Evolutionary conservation across 495 filamentous ascomycete genomes (phyloP).

Genomic region (Penicillium bialowiezense): DNA sequence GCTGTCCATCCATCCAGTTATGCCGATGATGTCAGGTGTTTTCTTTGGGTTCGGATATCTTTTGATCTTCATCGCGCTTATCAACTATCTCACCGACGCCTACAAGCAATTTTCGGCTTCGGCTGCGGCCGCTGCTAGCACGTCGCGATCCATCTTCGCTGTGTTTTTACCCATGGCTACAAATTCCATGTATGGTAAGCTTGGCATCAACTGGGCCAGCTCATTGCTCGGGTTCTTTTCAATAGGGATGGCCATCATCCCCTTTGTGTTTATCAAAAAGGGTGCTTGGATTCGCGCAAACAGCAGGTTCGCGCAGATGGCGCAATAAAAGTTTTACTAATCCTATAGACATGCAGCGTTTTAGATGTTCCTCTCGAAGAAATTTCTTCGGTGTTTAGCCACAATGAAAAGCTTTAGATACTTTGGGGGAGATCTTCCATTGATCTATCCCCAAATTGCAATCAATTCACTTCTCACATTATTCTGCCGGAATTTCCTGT

Average conservation of each 20-base stretch:
- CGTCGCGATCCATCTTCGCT: constrained; percentile 50
- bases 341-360: too few species aligned
- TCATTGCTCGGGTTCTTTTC: constrained; percentile 45
- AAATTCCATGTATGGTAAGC: constrained; percentile 48
- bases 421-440: too few species aligned
- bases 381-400: too few species aligned
- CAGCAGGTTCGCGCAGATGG: constrained; percentile 13
- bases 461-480: too few species aligned
- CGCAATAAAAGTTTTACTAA: too few species aligned
- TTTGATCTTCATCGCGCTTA: constrained; percentile 45
- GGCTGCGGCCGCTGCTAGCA: constrained; percentile 32
- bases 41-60: constrained; percentile 52
- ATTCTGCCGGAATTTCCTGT: too few species aligned
- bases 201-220: constrained; percentile 60
- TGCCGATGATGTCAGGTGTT: constrained; percentile 42
- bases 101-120: constrained; percentile 35
- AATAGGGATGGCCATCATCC: constrained; percentile 38
- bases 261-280: constrained; percentile 38
- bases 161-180: constrained; percentile 60
- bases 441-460: too few species aligned
- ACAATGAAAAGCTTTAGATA: too few species aligned
- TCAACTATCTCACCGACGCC: constrained; percentile 52
- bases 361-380: too few species aligned
- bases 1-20: constrained; percentile 43
- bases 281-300: constrained; percentile 27